phyloP scores from a whole-genome alignment of 1,139 yeast genomes.

The Candida sanyaensis region DNA sequence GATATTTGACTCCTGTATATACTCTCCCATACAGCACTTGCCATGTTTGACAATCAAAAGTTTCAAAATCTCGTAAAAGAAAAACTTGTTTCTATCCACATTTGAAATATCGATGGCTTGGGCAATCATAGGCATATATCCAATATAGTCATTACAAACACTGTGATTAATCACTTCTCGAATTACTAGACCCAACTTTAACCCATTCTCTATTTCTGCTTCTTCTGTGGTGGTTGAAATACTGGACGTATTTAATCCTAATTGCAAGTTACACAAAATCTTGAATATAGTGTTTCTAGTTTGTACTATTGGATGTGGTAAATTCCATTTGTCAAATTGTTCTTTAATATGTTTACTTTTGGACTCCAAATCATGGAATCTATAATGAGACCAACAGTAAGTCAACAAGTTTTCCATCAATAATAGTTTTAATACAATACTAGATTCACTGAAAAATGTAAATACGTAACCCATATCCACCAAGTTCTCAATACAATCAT shows the following conservation, averaged over 20 bases:
- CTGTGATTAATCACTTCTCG: constrained; percentile 21
- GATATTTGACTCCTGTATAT: constrained; percentile 23
- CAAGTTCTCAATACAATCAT: constrained; percentile 33
- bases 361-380: constrained; percentile 10
- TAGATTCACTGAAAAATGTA: constrained; percentile 19
- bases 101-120: constrained; percentile 33
- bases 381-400: constrained; percentile 44
- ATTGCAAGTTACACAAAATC: constrained; percentile 32
- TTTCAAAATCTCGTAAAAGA: constrained; percentile 30
- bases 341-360: constrained; percentile 6
- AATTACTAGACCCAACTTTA: constrained; percentile 27
- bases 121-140: constrained; percentile 34
- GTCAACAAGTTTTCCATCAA: constrained; percentile 32
- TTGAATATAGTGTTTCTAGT: constrained; percentile 31
- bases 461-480: constrained; percentile 31
- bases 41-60: constrained; percentile 28
- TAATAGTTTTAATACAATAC: constrained; percentile 17
- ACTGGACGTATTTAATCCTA: constrained; percentile 25
- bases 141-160: constrained; percentile 32
- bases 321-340: constrained; percentile 23
- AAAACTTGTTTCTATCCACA: constrained; percentile 16
- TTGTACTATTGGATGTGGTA: constrained; percentile 26
- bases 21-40: constrained; percentile 38
- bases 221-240: constrained; percentile 4
- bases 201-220: constrained; percentile 20